phyloP scores from a whole-genome alignment of 352 stramenopile species.

The Phytophthora megakarya region DNA sequence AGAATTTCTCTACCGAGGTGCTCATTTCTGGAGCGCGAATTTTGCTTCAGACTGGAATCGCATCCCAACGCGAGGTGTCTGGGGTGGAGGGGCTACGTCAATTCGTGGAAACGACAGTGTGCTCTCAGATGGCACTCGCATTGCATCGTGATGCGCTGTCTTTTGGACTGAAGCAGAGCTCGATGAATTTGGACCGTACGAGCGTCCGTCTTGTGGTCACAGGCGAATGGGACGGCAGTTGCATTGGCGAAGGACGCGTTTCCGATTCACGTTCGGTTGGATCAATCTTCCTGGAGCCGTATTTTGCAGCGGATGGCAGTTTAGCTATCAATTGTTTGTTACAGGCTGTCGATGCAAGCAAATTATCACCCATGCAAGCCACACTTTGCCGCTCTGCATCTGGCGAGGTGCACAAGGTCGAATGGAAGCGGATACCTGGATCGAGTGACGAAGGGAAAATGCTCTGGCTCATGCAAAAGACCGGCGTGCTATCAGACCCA shows the following conservation, averaged over 20 bases:
- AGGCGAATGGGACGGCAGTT: slow-evolving; percentile 82
- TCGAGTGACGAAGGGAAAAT: slow-evolving; percentile 72
- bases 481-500: slow-evolving; percentile 41
- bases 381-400: slow-evolving; percentile 46
- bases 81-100: slow-evolving; percentile 58
- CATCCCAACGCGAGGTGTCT: slow-evolving; percentile 65
- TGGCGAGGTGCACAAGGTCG: slow-evolving; percentile 59
- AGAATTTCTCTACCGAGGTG: slow-evolving; percentile 85
- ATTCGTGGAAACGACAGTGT: slow-evolving; percentile 80
- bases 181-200: slow-evolving; percentile 74
- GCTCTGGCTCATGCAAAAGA: slow-evolving; percentile 77
- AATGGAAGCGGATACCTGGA: slow-evolving; percentile 85
- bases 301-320: slow-evolving; percentile 53
- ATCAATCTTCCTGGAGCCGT: slow-evolving; percentile 80
- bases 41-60: slow-evolving; percentile 65
- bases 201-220: slow-evolving; percentile 78
- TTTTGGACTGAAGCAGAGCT: slow-evolving; percentile 78
- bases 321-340: slow-evolving; percentile 77
- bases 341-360: slow-evolving; percentile 61
- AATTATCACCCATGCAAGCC: slow-evolving; percentile 39
- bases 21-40: slow-evolving; percentile 80
- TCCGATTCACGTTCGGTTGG: slow-evolving; percentile 69
- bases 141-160: slow-evolving; percentile 75
- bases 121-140: slow-evolving; percentile 70
- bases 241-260: slow-evolving; percentile 85